A percentile compares a stretch with the other conserved stretches of the same genome.
These are phyloP conservation scores for Penicillium thymicola DNA, from an alignment of 2,329 filamentous ascomycete species.

Conservation along the genomic window DNA sequence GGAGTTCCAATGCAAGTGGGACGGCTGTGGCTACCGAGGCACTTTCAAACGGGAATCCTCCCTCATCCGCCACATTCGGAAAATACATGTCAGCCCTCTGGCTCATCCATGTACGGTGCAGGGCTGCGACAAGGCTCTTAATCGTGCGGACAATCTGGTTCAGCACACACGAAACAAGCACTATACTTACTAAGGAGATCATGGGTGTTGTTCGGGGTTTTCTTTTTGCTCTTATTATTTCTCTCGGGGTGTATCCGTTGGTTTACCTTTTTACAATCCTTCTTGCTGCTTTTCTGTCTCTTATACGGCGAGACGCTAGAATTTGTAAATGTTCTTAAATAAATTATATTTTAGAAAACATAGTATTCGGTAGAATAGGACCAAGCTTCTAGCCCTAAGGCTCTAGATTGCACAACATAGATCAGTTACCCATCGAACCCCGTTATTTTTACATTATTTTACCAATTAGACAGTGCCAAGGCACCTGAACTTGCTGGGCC, in stretches of 20 bases:
- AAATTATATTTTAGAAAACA: too few species aligned
- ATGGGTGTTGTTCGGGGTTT: not conserved
- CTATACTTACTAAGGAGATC: not conserved
- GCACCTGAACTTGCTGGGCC: not conserved
- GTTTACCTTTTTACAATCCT: too few species aligned
- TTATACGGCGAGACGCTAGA: too few species aligned
- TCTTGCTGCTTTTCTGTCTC: too few species aligned
- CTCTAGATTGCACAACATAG: too few species aligned
- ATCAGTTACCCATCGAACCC: not conserved
- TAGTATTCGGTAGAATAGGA: not conserved
- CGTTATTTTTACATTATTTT: not conserved
- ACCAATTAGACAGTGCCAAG: not conserved
- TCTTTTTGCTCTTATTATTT: not conserved
- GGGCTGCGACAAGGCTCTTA: conserved; percentile 1
- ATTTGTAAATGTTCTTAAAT: too few species aligned
- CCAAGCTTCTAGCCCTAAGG: not conserved
- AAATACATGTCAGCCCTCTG: conserved; percentile 13
- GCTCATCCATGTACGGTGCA: conserved; percentile 8
- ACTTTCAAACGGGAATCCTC: conserved; percentile 11
- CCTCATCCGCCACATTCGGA: conserved; percentile 15
- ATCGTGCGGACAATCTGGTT: conserved; percentile 4
- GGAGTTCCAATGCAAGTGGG: not conserved
- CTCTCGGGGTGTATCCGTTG: too few species aligned
- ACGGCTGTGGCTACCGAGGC: conserved; percentile 12
- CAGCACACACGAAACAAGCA: not conserved